Evolutionary conservation across 2,329 filamentous ascomycete species (phyloP).

Genomic region (Atkinsonella texensis): DNA sequence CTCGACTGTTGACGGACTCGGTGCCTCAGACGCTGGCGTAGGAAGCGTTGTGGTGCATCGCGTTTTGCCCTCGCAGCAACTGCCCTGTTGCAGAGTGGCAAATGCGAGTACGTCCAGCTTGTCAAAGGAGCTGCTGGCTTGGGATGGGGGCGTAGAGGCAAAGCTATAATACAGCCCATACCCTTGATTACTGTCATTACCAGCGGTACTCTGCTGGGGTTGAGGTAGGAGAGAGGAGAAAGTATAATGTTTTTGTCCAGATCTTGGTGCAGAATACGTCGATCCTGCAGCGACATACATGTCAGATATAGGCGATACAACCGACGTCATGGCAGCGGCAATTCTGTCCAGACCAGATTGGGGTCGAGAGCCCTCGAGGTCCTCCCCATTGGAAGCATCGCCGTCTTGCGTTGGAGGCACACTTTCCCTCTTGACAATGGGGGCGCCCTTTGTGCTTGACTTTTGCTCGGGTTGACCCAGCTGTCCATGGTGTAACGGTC

Average conservation of each 20-base stretch:
- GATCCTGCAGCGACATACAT: not conserved
- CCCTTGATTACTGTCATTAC: not conserved
- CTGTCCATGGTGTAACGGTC: conserved; percentile 5
- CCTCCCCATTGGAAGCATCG: not conserved
- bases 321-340: not conserved
- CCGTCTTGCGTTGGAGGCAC: not conserved
- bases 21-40: conserved; percentile 14
- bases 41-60: conserved; percentile 10
- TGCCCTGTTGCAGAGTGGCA: conserved; percentile 21
- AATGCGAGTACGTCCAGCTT: conserved; percentile 27
- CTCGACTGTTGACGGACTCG: conserved; percentile 11
- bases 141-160: not conserved
- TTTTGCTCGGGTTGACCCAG: not conserved
- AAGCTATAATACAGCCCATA: not conserved
- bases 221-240: not conserved
- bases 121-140: conserved; percentile 16
- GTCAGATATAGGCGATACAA: not conserved
- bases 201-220: not conserved
- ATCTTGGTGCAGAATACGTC: not conserved
- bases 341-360: not conserved
- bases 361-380: not conserved
- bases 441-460: not conserved
- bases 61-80: conserved; percentile 12
- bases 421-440: not conserved
- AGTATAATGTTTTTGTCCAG: not conserved